Evolutionary conservation across 176 grass and related monocot genomes (phyloP), one percentile per base, ranked within the genome.

Genomic region (Phoenix dactylifera): DNA sequence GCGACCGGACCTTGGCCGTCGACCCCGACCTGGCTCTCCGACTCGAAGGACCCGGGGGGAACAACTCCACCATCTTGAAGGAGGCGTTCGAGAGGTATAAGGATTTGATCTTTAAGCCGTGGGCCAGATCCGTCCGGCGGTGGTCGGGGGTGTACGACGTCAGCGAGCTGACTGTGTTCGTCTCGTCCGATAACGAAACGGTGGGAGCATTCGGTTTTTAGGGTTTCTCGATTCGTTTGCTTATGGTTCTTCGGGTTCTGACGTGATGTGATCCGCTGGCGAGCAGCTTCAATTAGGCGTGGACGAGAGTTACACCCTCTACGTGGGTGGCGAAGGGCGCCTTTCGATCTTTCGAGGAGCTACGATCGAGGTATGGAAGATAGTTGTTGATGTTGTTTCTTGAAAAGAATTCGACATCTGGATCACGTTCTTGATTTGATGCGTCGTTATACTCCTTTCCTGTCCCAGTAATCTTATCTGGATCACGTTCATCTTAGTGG

Each of bases 281-380:
- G 7, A 44, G 25, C 26, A 97, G 93, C 29, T 97, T 22, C 77
- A 80, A 53, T 61, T 91, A 22, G 93, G 87, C 23, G 84, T 88
- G 29, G 93, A 97, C 50, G 93, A 97, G 87, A 91, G 93, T 72
- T 97, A 97, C 67, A 57, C 55, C 6, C 80, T 88, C 68, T 88
- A 78, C 29, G 64, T 85, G 49, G 78, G 56, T 4, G 72, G 63
- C 5, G 55, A 63, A 35, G 71, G 52, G 1, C 80, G 76, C 20
- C 55, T 74, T 62, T 80, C 93, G 7, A 85, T 97, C n/a, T 78
- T 97, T 7, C 72, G 57, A 14, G 93, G 87, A 85, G 87, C 81
- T 71, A 83, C 60, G 30, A 83, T 91, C 70, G 93, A 91, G 83
- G 87, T 91, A 57, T 22, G 22, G 15, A 63, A 69, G 1, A 53